A percentile compares a stretch with the other conserved stretches of the same genome.
Conservation (phyloP, 2,329 filamentous ascomycete species). For the Mariannaea elegans region DNA sequence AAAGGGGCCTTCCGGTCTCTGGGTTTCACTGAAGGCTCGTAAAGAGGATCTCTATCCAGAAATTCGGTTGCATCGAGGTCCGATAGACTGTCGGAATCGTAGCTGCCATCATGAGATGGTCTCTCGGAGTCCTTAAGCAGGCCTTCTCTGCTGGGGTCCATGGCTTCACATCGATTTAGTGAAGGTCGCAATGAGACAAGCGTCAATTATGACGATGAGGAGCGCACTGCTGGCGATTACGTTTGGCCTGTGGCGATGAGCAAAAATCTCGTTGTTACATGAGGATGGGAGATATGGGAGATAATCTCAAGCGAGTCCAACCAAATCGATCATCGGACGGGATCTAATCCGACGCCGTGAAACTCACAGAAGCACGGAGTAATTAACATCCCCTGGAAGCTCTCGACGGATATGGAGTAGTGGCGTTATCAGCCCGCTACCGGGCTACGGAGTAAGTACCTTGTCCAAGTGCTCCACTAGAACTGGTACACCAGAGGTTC, state of each 20-base stretch:
- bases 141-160: constrained; percentile 45
- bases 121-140: constrained; percentile 39
- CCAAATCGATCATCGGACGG: neutral
- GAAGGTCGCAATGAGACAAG: neutral
- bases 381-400: constrained; percentile 4
- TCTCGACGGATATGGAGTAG: constrained; percentile 5
- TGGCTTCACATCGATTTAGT: constrained; percentile 20
- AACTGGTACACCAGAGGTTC: too few species aligned
- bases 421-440: constrained; percentile 6
- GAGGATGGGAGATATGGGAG: neutral
- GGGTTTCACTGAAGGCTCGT: constrained; percentile 6
- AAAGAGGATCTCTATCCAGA: constrained; percentile 31
- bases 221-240: neutral
- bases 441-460: neutral
- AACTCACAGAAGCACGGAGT: neutral
- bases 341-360: constrained; percentile 1
- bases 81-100: constrained; percentile 39
- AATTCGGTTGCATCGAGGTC: constrained; percentile 45
- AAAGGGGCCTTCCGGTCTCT: constrained; percentile 7
- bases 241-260: neutral
- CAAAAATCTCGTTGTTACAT: neutral
- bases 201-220: neutral
- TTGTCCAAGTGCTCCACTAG: neutral
- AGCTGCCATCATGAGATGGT: constrained; percentile 32
- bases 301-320: neutral